Evolutionary conservation across 129 eudicot genomes (phyloP).

Genomic region (Centrapalus pauciflorus): DNA sequence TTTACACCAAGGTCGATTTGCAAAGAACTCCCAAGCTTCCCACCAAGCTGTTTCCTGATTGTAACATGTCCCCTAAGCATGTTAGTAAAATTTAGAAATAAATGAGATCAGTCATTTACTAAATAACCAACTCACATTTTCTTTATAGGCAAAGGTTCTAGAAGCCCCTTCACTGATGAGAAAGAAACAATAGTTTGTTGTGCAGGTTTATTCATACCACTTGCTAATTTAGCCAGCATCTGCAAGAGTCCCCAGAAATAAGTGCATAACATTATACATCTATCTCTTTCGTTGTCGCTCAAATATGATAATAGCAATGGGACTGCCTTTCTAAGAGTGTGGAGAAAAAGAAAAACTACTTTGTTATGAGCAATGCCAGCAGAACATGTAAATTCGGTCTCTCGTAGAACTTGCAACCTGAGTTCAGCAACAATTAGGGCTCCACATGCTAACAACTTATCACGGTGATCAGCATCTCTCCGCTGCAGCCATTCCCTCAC

Average conservation of each 20-base stretch:
- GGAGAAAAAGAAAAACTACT: conserved; percentile 27
- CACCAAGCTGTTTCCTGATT: conserved; percentile 95
- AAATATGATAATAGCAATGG: neutral
- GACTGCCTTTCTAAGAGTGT: neutral
- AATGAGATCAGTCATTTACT: neutral
- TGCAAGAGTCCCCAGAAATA: conserved; percentile 16
- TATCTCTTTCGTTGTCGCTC: neutral
- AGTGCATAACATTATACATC: neutral
- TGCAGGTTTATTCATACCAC: conserved; percentile 98
- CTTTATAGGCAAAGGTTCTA: conserved; percentile 70
- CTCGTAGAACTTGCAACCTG: conserved; percentile 68
- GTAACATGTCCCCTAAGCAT: conserved; percentile 4
- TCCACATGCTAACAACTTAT: conserved; percentile 90
- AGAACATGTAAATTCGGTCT: conserved; percentile 90
- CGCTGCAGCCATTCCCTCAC: conserved; percentile 63
- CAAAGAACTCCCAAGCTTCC: conserved; percentile 88
- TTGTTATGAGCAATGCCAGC: conserved; percentile 97
- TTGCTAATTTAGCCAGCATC: conserved; percentile 97
- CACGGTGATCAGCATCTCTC: conserved; percentile 71
- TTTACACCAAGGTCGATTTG: conserved; percentile 67
- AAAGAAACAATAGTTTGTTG: conserved; percentile 91
- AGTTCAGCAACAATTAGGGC: conserved; percentile 87
- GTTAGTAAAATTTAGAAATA: neutral
- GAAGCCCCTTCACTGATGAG: conserved; percentile 64
- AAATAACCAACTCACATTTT: conserved; percentile 63